These are phyloP conservation scores for Cystobasidiaceae sp. DNA, from an alignment of 1,284 basidiomycete genomes.

Conservation along the genomic window DNA sequence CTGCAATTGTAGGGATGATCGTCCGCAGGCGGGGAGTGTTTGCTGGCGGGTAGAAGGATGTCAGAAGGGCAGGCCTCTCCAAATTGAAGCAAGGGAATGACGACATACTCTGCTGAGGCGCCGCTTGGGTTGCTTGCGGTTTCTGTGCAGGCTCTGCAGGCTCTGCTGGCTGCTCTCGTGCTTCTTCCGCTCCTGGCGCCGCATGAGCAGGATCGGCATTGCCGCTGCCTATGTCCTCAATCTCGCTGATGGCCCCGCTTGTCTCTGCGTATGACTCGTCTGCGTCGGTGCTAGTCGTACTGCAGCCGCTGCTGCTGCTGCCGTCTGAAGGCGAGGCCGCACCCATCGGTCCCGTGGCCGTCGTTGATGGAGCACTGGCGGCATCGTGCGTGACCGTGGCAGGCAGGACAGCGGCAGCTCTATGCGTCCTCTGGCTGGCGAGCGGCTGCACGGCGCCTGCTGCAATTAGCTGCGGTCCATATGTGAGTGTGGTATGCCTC, in stretches of 20 bases:
- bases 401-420: no score
- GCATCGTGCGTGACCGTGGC: background rate
- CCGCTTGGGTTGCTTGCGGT: constrained; percentile 6
- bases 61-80: background rate
- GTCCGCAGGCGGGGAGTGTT: constrained; percentile 1
- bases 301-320: no score
- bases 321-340: no score
- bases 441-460: no score
- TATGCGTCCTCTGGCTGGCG: no score
- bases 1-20: constrained; percentile 3
- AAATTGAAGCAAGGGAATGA: background rate
- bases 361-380: background rate
- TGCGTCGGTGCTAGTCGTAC: constrained; percentile 8
- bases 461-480: no score
- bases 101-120: background rate
- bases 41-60: background rate
- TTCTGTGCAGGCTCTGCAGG: no score
- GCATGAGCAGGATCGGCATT: background rate
- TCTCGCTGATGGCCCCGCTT: constrained; percentile 6
- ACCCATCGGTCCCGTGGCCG: constrained; percentile 1
- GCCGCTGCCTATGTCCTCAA: constrained; percentile 3
- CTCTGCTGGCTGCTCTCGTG: no score
- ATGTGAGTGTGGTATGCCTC: no score
- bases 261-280: no score
- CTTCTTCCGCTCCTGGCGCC: no score